Conservation (phyloP, 108 stramenopile species). For the Skeletonema potamos region DNA sequence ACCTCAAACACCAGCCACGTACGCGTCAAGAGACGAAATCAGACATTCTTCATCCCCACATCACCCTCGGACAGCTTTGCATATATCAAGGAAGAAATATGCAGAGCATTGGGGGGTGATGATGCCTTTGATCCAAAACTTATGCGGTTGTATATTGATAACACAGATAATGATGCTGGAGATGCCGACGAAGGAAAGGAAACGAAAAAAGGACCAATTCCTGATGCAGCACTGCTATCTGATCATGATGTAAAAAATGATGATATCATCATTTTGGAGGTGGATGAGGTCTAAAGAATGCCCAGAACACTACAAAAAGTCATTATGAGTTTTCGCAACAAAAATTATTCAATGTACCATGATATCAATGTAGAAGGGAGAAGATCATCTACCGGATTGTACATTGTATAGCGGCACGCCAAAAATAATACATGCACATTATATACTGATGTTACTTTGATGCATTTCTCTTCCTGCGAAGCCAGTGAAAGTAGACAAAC, state of each 20-base stretch:
- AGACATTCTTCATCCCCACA: constrained; percentile 65
- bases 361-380: background rate
- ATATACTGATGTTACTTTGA: background rate
- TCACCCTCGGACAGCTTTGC: constrained; percentile 48
- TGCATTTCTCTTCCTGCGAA: background rate
- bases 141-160: constrained; percentile 36
- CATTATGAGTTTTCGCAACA: background rate
- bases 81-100: constrained; percentile 56
- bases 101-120: constrained; percentile 32
- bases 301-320: too few relatives aligned
- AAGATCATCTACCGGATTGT: too few relatives aligned
- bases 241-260: constrained; percentile 56
- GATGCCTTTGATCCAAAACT: constrained; percentile 20
- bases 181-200: background rate
- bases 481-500: background rate
- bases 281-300: background rate
- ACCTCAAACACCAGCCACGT: constrained; percentile 39
- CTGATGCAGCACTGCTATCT: constrained; percentile 22
- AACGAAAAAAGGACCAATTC: constrained; percentile 17
- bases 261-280: constrained; percentile 8
- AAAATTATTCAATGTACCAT: background rate
- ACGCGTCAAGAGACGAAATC: constrained; percentile 59
- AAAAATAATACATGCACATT: background rate
- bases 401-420: background rate
- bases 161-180: constrained; percentile 7